These are phyloP conservation scores for Chalciporus chontae DNA, from an alignment of 768 basidiomycete genomes.

Conservation along the genomic window DNA sequence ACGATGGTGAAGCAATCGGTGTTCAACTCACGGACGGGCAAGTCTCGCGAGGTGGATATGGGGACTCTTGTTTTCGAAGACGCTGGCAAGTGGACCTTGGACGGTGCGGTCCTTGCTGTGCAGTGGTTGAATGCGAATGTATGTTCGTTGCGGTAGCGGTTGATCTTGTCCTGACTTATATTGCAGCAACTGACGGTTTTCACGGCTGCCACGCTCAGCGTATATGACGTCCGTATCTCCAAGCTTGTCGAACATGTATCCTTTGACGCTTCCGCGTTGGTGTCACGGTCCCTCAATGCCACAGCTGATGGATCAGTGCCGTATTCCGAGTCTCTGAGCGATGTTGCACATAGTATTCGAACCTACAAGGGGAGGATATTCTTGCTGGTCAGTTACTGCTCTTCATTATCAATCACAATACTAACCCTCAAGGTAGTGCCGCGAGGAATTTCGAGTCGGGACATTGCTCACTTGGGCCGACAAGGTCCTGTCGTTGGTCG, in stretches of 20 bases:
- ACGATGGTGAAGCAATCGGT: conserved; percentile 47
- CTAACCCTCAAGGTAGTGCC: conserved; percentile 44
- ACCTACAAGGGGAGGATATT: conserved; percentile 91
- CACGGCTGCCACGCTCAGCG: conserved; percentile 54
- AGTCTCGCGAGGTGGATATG: conserved; percentile 53
- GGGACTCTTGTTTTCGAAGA: conserved; percentile 65
- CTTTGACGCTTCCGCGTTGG: conserved; percentile 54
- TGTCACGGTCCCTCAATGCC: conserved; percentile 49
- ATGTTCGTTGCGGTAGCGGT: conserved; percentile 30
- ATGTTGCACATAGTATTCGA: conserved; percentile 68
- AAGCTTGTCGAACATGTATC: conserved; percentile 59
- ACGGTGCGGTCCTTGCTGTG: conserved; percentile 63
- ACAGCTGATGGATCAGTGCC: conserved; percentile 45
- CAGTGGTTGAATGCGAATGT: conserved; percentile 91
- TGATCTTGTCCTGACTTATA: conserved; percentile 3
- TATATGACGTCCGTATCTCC: conserved; percentile 61
- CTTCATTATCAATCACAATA: background rate
- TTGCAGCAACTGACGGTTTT: conserved; percentile 66
- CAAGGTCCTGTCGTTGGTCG: conserved; percentile 76
- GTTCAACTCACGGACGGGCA: conserved; percentile 56
- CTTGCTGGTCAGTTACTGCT: conserved; percentile 58
- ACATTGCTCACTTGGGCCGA: conserved; percentile 95
- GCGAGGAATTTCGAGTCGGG: conserved; percentile 69
- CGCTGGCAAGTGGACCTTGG: conserved; percentile 54
- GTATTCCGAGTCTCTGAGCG: conserved; percentile 46